These are phyloP conservation scores for Beauveria bassiana DNA, from an alignment of 2,329 filamentous ascomycete genomes.

Conservation along the genomic window DNA sequence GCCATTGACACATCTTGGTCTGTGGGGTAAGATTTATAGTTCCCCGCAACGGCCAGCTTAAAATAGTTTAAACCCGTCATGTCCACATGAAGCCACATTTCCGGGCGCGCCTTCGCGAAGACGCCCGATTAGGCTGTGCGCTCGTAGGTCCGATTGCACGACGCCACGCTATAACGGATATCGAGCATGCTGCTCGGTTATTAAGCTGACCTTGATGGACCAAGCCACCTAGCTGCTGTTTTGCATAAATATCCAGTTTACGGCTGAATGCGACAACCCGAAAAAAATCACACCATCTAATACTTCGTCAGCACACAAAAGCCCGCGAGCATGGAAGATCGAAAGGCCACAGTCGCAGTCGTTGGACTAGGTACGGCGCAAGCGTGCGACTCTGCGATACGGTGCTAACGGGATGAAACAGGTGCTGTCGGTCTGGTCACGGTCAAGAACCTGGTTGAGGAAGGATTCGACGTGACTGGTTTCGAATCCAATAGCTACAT, in stretches of 20 bases:
- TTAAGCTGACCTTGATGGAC: background rate
- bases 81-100: background rate
- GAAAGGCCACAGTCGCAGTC: background rate
- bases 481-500: constrained; percentile 34
- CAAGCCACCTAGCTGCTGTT: background rate
- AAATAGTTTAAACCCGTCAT: background rate
- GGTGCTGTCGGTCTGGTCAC: background rate
- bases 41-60: background rate
- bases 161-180: background rate
- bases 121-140: background rate
- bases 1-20: background rate
- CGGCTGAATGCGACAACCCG: background rate
- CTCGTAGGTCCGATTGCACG: background rate
- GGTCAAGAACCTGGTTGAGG: constrained; percentile 28
- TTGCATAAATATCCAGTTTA: background rate
- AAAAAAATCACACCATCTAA: background rate
- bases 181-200: background rate
- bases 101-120: background rate
- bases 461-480: constrained; percentile 35
- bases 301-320: background rate
- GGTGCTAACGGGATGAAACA: background rate
- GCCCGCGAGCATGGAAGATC: background rate
- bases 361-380: background rate
- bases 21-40: background rate
- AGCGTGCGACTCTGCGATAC: background rate